Conservation (phyloP, 1,139 yeast species). For the Scheffersomyces illinoinensis region DNA sequence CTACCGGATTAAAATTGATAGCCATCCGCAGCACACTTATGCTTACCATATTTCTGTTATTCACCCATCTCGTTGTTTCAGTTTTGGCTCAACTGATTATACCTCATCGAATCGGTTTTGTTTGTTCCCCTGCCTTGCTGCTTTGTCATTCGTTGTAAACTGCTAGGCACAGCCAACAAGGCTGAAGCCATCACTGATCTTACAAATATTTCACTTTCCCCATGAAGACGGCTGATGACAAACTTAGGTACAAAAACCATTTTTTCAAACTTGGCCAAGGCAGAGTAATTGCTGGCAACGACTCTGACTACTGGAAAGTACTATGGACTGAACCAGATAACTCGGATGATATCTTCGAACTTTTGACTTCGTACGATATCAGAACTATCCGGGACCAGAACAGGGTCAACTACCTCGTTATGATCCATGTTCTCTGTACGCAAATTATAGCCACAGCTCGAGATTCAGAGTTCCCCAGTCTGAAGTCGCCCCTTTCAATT, state of each 20-base stretch:
- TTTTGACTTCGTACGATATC: conserved; percentile 57
- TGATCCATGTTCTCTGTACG: conserved; percentile 45
- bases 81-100: not conserved
- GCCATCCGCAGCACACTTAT: not conserved
- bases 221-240: conserved; percentile 78
- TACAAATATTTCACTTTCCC: not conserved
- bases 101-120: not conserved
- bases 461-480: conserved; percentile 4
- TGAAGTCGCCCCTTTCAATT: conserved; percentile 3
- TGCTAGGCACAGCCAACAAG: not conserved
- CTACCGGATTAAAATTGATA: not conserved
- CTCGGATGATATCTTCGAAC: conserved; percentile 47
- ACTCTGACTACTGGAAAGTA: conserved; percentile 53
- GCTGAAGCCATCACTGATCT: not conserved
- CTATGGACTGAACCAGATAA: conserved; percentile 32
- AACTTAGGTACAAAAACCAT: conserved; percentile 58
- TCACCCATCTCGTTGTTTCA: not conserved
- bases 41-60: too few relatives aligned
- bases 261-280: conserved; percentile 65
- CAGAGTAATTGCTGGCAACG: conserved; percentile 43
- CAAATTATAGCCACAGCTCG: conserved; percentile 24
- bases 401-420: conserved; percentile 51
- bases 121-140: not conserved
- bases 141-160: not conserved
- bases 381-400: conserved; percentile 61